phyloP scores from a whole-genome alignment of 73 alveolate species.

The Loxodes magnus region DNA sequence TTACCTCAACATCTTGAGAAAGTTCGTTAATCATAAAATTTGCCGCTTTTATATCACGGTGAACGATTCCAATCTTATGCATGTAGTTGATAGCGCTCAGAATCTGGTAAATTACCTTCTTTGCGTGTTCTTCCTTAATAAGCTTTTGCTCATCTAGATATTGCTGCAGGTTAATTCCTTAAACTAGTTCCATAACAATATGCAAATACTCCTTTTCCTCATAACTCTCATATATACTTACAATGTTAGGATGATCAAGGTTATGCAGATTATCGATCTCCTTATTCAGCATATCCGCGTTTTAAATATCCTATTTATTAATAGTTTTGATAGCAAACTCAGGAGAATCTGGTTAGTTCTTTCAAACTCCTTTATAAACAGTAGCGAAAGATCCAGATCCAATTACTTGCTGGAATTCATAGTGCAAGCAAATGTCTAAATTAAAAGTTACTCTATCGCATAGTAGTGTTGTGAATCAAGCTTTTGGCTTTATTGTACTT shows the following conservation, averaged over 20 bases:
- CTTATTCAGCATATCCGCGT: constrained; percentile 1
- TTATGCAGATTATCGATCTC: constrained; percentile 13
- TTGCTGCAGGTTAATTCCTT: too few relatives aligned
- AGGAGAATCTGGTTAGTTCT: neutral
- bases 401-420: neutral
- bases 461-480: too few relatives aligned
- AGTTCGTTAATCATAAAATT: constrained; percentile 21
- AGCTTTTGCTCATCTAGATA: too few relatives aligned
- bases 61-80: constrained; percentile 37
- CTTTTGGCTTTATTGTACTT: too few relatives aligned
- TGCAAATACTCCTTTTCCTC: constrained; percentile 15
- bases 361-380: neutral
- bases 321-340: neutral
- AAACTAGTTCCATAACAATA: constrained; percentile 12
- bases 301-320: neutral
- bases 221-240: constrained; percentile 19
- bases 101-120: too few relatives aligned
- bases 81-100: constrained; percentile 15
- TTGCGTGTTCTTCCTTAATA: too few relatives aligned
- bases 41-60: constrained; percentile 56
- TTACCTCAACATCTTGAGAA: too few relatives aligned
- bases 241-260: constrained; percentile 22
- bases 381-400: constrained; percentile 8
- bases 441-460: neutral
- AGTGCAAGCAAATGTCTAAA: neutral